Evolutionary conservation across 805 yeast genomes (phyloP).

Genomic region (Starmera pachycereana): DNA sequence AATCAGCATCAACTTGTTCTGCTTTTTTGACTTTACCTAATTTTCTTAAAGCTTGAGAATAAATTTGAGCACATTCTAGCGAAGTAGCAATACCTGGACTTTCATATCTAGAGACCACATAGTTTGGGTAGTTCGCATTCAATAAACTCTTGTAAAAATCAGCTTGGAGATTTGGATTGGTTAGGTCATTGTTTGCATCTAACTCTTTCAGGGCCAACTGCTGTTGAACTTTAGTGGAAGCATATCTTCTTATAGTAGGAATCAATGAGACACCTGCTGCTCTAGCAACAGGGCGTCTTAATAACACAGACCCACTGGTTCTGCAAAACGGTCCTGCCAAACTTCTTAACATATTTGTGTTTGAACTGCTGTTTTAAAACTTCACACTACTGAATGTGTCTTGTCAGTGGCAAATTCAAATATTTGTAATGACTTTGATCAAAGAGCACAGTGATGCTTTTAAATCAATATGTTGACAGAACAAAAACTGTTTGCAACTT

Average conservation of each 20-base stretch:
- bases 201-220: slow-evolving; percentile 60
- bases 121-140: slow-evolving; percentile 84
- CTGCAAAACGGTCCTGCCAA: too few species aligned
- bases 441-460: too few species aligned
- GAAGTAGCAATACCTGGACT: slow-evolving; percentile 86
- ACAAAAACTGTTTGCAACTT: too few species aligned
- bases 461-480: too few species aligned
- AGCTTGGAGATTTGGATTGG: slow-evolving; percentile 67
- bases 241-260: slow-evolving; percentile 8
- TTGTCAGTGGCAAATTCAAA: too few species aligned
- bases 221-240: slow-evolving; percentile 15
- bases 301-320: neutral
- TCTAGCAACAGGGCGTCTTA: slow-evolving; percentile 4
- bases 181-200: slow-evolving; percentile 69
- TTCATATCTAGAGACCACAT: slow-evolving; percentile 90
- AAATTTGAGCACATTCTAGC: slow-evolving; percentile 67
- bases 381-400: too few species aligned
- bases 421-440: too few species aligned
- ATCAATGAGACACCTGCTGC: neutral
- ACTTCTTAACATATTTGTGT: too few species aligned
- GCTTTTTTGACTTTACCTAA: slow-evolving; percentile 75
- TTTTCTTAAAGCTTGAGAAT: slow-evolving; percentile 70
- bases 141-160: slow-evolving; percentile 69
- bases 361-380: too few species aligned
- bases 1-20: slow-evolving; percentile 44